phyloP scores from a whole-genome alignment of 2,329 filamentous ascomycete genomes.

The Cladosporium cucumerinum region DNA sequence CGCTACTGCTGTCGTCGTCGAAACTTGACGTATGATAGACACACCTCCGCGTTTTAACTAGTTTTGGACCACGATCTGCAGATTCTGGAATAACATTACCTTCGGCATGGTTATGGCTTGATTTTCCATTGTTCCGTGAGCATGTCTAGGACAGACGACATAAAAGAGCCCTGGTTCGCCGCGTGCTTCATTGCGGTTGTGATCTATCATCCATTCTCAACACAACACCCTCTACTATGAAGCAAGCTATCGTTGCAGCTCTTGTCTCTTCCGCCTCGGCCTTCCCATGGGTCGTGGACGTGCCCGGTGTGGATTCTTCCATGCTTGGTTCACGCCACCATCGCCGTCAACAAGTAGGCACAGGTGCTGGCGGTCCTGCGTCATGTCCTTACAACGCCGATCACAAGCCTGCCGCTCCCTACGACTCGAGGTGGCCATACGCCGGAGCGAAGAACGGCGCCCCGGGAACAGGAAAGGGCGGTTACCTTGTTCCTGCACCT shows the following conservation, averaged over 20 bases:
- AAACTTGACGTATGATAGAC: not conserved
- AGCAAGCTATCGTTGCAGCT: constrained; percentile 24
- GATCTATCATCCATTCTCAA: not conserved
- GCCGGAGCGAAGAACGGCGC: constrained; percentile 42
- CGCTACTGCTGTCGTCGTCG: not conserved
- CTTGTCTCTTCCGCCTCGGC: constrained; percentile 31
- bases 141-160: not conserved
- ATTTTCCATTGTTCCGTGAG: not conserved
- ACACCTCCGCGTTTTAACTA: not conserved
- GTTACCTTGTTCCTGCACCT: constrained; percentile 43
- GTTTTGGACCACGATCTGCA: not conserved
- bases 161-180: not conserved
- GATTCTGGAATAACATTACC: not conserved
- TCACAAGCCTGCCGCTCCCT: constrained; percentile 37
- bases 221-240: constrained; percentile 22
- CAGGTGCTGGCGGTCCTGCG: constrained; percentile 28
- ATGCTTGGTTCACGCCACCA: constrained; percentile 26
- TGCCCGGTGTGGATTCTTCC: constrained; percentile 38
- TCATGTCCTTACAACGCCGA: constrained; percentile 40
- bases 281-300: constrained; percentile 40
- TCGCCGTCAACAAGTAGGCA: constrained; percentile 34
- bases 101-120: not conserved
- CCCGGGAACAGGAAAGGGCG: constrained; percentile 42
- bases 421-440: constrained; percentile 40
- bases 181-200: too few species aligned